Percentiles rank a stretch among this genome's conserved stretches.
phyloP scores from a whole-genome alignment of 495 filamentous ascomycete genomes.

The Penicillium bovifimosum region DNA sequence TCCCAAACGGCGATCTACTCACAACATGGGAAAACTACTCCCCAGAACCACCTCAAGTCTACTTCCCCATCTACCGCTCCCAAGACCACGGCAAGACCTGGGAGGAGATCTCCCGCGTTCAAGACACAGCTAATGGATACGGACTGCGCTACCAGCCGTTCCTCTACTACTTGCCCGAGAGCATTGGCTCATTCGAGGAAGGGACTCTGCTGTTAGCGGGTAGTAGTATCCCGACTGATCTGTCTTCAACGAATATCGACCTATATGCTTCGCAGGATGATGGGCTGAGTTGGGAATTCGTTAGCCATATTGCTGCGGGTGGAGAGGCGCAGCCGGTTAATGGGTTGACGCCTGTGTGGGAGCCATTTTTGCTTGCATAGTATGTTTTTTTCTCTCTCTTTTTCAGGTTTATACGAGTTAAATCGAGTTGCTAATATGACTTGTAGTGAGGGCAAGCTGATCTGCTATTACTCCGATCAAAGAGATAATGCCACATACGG shows the following conservation, averaged over 20 bases:
- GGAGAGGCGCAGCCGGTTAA: slow-evolving; percentile 56
- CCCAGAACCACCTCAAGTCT: slow-evolving; percentile 49
- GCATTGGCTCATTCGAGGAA: slow-evolving; percentile 48
- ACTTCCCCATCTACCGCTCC: slow-evolving; percentile 63
- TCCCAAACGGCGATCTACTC: slow-evolving; percentile 20
- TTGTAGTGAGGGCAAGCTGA: slow-evolving; percentile 49
- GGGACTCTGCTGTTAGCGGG: slow-evolving; percentile 61
- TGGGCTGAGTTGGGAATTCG: slow-evolving; percentile 59
- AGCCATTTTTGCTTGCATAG: slow-evolving; percentile 57
- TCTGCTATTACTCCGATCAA: slow-evolving; percentile 67
- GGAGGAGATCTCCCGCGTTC: slow-evolving; percentile 54
- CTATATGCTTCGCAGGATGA: slow-evolving; percentile 57
- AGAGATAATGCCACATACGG: slow-evolving; percentile 54
- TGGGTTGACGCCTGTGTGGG: slow-evolving; percentile 63
- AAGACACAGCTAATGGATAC: slow-evolving; percentile 57
- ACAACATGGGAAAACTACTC: slow-evolving; percentile 62
- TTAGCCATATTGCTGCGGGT: slow-evolving; percentile 59
- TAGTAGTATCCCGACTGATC: slow-evolving; percentile 57
- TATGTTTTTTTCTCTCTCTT: too few relatives aligned
- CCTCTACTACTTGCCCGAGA: slow-evolving; percentile 53
- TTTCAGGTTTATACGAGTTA: neutral
- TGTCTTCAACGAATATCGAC: slow-evolving; percentile 60
- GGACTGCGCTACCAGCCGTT: slow-evolving; percentile 65
- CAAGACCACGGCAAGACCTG: slow-evolving; percentile 57
- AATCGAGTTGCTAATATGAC: neutral